These are phyloP conservation scores for Knufia fluminis DNA, from an alignment of 2,329 filamentous ascomycete genomes.

Conservation along the genomic window DNA sequence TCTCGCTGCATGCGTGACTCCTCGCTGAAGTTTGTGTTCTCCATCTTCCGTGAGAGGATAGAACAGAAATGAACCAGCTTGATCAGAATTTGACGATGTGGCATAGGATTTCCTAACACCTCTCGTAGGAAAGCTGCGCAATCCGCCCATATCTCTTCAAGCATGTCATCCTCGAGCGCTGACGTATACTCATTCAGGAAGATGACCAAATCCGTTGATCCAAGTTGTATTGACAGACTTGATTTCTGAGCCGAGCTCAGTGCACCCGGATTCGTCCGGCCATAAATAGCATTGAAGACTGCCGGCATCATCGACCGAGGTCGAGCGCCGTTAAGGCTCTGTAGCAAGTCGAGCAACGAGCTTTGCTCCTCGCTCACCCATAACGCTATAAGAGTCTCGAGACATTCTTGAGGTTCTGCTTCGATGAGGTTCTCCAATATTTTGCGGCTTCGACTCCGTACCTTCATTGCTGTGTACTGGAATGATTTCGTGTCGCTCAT, in stretches of 20 bases:
- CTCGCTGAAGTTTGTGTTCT: conserved; percentile 96
- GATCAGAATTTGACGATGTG: conserved; percentile 82
- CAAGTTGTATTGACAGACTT: conserved; percentile 74
- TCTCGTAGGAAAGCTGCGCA: conserved; percentile 87
- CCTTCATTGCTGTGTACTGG: conserved; percentile 77
- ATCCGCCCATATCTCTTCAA: conserved; percentile 96
- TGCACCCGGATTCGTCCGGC: conserved; percentile 74
- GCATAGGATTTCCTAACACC: conserved; percentile 84
- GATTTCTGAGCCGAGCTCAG: conserved; percentile 74
- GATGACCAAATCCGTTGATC: conserved; percentile 72
- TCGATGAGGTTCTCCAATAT: conserved; percentile 88
- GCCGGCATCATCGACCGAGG: conserved; percentile 88
- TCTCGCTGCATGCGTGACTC: conserved; percentile 86
- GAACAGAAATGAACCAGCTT: conserved; percentile 80
- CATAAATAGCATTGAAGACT: conserved; percentile 93
- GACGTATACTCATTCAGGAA: conserved; percentile 86
- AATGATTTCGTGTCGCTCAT: conserved; percentile 66
- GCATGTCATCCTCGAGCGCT: conserved; percentile 88
- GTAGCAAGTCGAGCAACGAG: conserved; percentile 68
- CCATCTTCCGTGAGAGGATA: conserved; percentile 85
- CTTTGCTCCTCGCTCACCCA: conserved; percentile 54
- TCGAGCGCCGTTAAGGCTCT: conserved; percentile 81
- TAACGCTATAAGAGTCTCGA: conserved; percentile 80
- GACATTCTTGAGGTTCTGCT: conserved; percentile 82
- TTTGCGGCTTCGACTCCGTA: conserved; percentile 79